A percentile compares a stretch with the other conserved stretches of the same genome.
Evolutionary conservation across 2,329 filamentous ascomycete species (phyloP).

Genomic region (Chrysoporthe puriensis): DNA sequence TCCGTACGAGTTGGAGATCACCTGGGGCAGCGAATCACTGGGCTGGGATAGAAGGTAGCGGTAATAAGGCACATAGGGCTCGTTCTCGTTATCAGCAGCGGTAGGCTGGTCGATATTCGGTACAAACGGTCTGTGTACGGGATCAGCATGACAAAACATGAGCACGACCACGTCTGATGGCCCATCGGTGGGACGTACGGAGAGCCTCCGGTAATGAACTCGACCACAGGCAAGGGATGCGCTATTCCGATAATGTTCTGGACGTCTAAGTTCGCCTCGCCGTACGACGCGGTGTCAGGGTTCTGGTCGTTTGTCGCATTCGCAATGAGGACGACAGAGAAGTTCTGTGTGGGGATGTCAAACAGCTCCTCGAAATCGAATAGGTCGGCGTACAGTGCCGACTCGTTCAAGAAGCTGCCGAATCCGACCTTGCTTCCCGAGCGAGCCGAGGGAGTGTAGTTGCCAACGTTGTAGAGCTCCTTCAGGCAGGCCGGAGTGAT

Average conservation of each 20-base stretch:
- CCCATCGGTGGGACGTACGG: slow-evolving; percentile 32
- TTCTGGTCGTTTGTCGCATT: slow-evolving; percentile 28
- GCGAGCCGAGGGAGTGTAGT: slow-evolving; percentile 38
- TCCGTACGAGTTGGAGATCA: slow-evolving; percentile 71
- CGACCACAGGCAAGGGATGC: slow-evolving; percentile 53
- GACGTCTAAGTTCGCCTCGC: slow-evolving; percentile 67
- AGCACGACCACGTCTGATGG: neutral
- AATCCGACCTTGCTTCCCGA: slow-evolving; percentile 59
- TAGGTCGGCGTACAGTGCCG: slow-evolving; percentile 53
- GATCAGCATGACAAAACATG: neutral
- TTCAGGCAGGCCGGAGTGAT: slow-evolving; percentile 50
- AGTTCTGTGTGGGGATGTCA: slow-evolving; percentile 43
- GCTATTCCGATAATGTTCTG: slow-evolving; percentile 62
- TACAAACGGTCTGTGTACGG: slow-evolving; percentile 36
- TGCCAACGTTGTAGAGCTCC: slow-evolving; percentile 51
- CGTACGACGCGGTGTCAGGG: slow-evolving; percentile 41
- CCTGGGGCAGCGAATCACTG: slow-evolving; percentile 60
- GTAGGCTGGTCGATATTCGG: slow-evolving; percentile 35
- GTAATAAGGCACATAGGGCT: slow-evolving; percentile 64
- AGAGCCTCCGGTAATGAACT: slow-evolving; percentile 33
- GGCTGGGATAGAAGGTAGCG: slow-evolving; percentile 61
- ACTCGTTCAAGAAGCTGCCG: slow-evolving; percentile 57
- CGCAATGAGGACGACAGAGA: slow-evolving; percentile 57
- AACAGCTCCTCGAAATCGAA: slow-evolving; percentile 27
- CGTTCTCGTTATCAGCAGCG: slow-evolving; percentile 54